Percentiles rank a stretch among this genome's conserved stretches.
Evolutionary conservation across 352 stramenopile genomes (phyloP).

Genomic region (Globisporangium yorkense): DNA sequence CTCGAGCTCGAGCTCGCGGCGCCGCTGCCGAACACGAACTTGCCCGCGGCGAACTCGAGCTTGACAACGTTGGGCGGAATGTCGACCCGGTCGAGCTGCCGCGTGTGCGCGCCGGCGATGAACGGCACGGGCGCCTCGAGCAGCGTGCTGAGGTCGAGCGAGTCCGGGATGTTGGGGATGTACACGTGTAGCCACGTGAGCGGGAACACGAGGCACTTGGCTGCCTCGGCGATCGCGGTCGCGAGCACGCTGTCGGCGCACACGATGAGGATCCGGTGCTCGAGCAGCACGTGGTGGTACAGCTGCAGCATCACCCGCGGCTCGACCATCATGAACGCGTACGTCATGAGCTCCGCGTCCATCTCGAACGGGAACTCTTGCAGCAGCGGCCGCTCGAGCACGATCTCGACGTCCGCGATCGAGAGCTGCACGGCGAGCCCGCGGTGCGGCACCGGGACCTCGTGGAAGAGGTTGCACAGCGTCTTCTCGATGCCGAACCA

Average conservation of each 20-base stretch:
- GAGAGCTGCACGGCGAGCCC: constrained; percentile 32
- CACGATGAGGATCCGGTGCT: constrained; percentile 43
- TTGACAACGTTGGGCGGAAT: constrained; percentile 37
- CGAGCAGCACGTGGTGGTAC: constrained; percentile 39
- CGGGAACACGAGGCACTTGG: constrained; percentile 38
- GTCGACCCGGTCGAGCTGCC: constrained; percentile 23
- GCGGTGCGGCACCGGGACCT: constrained; percentile 35
- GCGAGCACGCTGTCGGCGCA: constrained; percentile 35
- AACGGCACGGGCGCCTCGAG: constrained; percentile 51
- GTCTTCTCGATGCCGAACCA: constrained; percentile 26
- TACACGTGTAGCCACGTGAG: constrained; percentile 51
- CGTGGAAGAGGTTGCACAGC: constrained; percentile 46
- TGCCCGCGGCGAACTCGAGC: constrained; percentile 24
- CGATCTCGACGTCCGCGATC: constrained; percentile 23
- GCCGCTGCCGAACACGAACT: constrained; percentile 16
- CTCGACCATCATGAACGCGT: constrained; percentile 40
- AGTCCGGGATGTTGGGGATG: constrained; percentile 42
- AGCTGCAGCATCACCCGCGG: constrained; percentile 27
- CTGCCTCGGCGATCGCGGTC: constrained; percentile 36
- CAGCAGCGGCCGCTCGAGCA: constrained; percentile 27
- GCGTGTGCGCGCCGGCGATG: constrained; percentile 32
- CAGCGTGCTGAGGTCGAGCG: constrained; percentile 40
- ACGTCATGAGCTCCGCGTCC: constrained; percentile 41
- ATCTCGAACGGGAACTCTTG: constrained; percentile 42
- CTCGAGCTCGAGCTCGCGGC: too few species aligned